Conservation (phyloP, 208 protist genomes). For the Acanthamoeba lugdunensis region DNA sequence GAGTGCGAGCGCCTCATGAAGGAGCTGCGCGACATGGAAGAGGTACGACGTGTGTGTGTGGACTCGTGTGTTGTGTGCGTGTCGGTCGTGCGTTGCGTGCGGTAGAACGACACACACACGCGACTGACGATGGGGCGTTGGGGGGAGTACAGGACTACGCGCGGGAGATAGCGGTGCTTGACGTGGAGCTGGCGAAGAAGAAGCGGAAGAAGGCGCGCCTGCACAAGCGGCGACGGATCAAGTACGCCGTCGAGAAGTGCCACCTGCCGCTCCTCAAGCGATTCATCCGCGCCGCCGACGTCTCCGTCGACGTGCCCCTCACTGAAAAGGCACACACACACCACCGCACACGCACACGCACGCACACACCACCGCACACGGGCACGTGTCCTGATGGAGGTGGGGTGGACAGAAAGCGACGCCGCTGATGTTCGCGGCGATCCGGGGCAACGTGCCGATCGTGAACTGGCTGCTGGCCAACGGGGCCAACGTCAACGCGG, state of each 20-base stretch:
- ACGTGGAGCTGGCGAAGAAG: conserved; percentile 23
- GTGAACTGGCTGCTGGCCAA: conserved; percentile 31
- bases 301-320: conserved; percentile 24
- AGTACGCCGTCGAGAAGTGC: conserved; percentile 28
- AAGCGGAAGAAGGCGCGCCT: neutral
- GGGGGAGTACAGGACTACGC: neutral
- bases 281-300: neutral
- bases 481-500: conserved; percentile 9
- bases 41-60: neutral
- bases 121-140: no score
- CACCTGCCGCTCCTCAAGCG: neutral
- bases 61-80: no score
- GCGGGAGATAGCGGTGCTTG: neutral
- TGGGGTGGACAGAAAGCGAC: neutral
- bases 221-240: conserved; percentile 8
- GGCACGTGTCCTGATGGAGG: no score
- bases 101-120: no score
- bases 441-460: conserved; percentile 26
- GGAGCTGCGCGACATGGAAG: conserved; percentile 14
- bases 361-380: no score
- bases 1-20: conserved; percentile 4
- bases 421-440: conserved; percentile 27
- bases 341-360: no score
- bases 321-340: neutral
- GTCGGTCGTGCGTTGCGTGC: no score